Conservation (phyloP, 139 green algal species). For the Coccomyxa sp. region DNA sequence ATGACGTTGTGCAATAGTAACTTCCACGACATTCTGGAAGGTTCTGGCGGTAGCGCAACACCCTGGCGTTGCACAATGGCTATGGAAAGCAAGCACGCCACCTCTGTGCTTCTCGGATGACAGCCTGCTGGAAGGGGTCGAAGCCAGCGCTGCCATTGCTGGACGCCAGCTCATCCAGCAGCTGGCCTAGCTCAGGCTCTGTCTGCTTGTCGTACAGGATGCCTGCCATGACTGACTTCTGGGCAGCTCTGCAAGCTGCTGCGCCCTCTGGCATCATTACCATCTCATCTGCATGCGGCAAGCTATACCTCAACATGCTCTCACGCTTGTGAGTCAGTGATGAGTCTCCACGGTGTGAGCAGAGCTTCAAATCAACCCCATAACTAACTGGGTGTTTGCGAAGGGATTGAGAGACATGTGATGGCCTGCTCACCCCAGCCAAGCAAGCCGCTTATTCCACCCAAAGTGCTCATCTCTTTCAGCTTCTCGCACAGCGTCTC, state of each 20-base stretch:
- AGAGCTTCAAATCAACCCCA: too few species aligned
- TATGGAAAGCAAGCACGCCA: background rate
- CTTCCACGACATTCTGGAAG: too few species aligned
- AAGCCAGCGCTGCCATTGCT: background rate
- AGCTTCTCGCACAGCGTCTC: constrained; percentile 57
- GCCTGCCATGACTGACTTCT: constrained; percentile 77
- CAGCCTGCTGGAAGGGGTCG: constrained; percentile 6
- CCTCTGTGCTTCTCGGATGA: constrained; percentile 16
- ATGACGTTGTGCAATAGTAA: too few species aligned
- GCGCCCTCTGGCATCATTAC: constrained; percentile 70
- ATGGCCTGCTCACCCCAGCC: constrained; percentile 64
- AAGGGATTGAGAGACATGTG: background rate
- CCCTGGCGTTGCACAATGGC: background rate
- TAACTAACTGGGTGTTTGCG: background rate
- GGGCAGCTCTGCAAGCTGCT: constrained; percentile 39
- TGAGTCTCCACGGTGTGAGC: too few species aligned
- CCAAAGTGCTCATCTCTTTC: constrained; percentile 55
- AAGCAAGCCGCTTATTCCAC: constrained; percentile 62
- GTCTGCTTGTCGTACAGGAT: constrained; percentile 70
- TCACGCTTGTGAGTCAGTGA: too few species aligned
- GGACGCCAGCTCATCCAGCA: constrained; percentile 41
- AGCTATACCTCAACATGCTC: too few species aligned
- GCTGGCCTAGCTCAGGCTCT: constrained; percentile 38
- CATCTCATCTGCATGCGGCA: constrained; percentile 22
- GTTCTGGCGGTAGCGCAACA: too few species aligned